Evolutionary conservation across 1,284 basidiomycete genomes (phyloP).

Genomic region (Heliocybe sulcata): DNA sequence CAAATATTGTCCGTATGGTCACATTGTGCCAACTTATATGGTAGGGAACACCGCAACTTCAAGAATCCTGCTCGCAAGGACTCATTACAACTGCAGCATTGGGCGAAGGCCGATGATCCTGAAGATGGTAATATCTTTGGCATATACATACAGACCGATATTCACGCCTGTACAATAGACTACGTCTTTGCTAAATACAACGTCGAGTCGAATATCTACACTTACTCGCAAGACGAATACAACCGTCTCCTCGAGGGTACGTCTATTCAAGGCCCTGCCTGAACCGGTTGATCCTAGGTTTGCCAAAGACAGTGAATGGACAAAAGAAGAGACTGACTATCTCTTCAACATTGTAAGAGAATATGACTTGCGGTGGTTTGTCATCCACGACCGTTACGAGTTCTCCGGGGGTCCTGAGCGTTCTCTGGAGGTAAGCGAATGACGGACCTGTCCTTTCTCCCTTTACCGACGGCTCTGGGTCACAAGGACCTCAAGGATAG

Average conservation of each 20-base stretch:
- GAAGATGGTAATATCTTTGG: constrained; percentile 35
- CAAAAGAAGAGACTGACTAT: constrained; percentile 92
- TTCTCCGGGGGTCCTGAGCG: constrained; percentile 48
- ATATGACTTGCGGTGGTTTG: constrained; percentile 88
- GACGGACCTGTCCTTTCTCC: constrained; percentile 1
- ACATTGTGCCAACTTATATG: constrained; percentile 4
- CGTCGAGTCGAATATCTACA: constrained; percentile 60
- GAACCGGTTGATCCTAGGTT: constrained; percentile 1
- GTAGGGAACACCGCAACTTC: constrained; percentile 73
- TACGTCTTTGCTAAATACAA: constrained; percentile 83
- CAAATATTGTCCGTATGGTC: neutral
- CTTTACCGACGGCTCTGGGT: neutral
- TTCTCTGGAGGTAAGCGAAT: constrained; percentile 58
- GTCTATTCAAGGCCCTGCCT: constrained; percentile 7
- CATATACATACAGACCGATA: neutral
- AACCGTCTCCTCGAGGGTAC: constrained; percentile 69
- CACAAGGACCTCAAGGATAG: constrained; percentile 88
- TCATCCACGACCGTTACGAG: constrained; percentile 89
- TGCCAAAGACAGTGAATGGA: constrained; percentile 74
- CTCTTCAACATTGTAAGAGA: constrained; percentile 77
- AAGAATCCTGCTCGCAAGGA: constrained; percentile 60
- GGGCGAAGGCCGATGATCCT: constrained; percentile 57
- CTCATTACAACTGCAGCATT: constrained; percentile 55
- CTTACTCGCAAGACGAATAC: constrained; percentile 92
- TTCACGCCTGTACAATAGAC: constrained; percentile 28